These are phyloP conservation scores for Ephemerocybe angulata DNA, from an alignment of 768 basidiomycete genomes.

Conservation along the genomic window DNA sequence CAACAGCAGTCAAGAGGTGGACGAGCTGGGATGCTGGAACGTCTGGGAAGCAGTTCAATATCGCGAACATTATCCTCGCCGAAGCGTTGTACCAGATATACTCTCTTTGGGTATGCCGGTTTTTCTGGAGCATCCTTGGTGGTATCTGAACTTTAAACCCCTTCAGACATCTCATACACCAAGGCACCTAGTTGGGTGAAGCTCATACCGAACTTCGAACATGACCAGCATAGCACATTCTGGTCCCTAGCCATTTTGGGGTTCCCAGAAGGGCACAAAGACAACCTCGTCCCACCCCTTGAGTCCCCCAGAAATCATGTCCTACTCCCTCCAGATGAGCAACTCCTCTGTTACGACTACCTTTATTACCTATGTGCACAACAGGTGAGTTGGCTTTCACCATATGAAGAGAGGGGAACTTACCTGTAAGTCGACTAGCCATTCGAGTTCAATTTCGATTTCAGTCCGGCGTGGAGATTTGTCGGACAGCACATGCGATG, in stretches of 20 bases:
- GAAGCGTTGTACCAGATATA: slow-evolving; percentile 32
- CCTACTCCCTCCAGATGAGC: slow-evolving; percentile 48
- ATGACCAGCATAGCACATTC: slow-evolving; percentile 44
- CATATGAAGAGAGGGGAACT: background rate
- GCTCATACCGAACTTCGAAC: slow-evolving; percentile 40
- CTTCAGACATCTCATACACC: slow-evolving; percentile 52
- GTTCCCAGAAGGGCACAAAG: slow-evolving; percentile 41
- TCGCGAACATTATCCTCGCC: slow-evolving; percentile 34
- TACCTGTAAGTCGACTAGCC: slow-evolving; percentile 31
- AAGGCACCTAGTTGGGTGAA: slow-evolving; percentile 47
- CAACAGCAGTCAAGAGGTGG: slow-evolving; percentile 32
- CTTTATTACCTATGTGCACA: slow-evolving; percentile 47
- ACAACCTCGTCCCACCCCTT: slow-evolving; percentile 35
- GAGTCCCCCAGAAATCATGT: slow-evolving; percentile 39
- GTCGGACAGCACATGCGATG: slow-evolving; percentile 53
- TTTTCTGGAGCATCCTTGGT: background rate
- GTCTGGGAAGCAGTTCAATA: slow-evolving; percentile 46
- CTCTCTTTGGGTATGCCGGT: slow-evolving; percentile 39
- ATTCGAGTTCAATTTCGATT: slow-evolving; percentile 54
- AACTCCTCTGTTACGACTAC: slow-evolving; percentile 51
- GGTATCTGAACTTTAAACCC: background rate
- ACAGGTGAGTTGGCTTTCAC: slow-evolving; percentile 31
- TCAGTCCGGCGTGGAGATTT: slow-evolving; percentile 55
- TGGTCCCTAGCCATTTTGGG: slow-evolving; percentile 45
- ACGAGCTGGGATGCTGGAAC: slow-evolving; percentile 58